Evolutionary conservation across 2,329 filamentous ascomycete species (phyloP), one percentile per base, ranked within the genome.

Genomic region (Phialocephala sp.): DNA sequence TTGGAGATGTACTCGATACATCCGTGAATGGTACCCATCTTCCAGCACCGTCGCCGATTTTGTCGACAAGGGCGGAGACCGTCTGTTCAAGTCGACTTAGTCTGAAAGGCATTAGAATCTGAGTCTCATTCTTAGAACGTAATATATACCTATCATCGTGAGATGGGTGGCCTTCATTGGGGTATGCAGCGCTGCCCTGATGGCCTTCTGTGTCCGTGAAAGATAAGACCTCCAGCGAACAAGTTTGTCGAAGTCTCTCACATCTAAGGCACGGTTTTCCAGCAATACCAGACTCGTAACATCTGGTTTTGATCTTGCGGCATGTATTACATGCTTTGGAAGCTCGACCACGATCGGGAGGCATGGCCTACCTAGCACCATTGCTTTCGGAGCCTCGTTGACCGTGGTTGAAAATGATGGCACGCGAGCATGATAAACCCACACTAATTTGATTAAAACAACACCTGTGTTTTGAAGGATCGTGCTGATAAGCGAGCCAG

Each of bases 261-360:
- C 79, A 81, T 41, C 79, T 73, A 9, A 80, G 69, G 67, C 79
- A 81, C 20, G 73, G 67, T 59, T 73, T 72, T 18, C 76, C 69
- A 0, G 68, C 66, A 52, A 66, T 66, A 12, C 71, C 69, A 2
- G 78, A 74, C 62, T 77, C 76, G 65, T 80, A 80, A 60, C 79
- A 80, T 64, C 78, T 71, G n/a, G 78, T 80, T 71, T 80, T 80
- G 39, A 78, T 76, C 67, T 78, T 80, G 22, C 78, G 72, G 68
- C 79, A 80, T 24, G 74, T 72, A 11, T 68, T 67, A 58, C 79
- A 80, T n/a, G 79, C 77, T 66, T 75, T 75, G 0, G 67, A 69
- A 22, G 65, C 67, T 20, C 67, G 41, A 18, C 66, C 64, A 32
- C 64, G 54, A 20, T 65, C 64, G 32, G 62, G 66, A 32, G 66